Evolutionary conservation across 345 rosid species (phyloP).

Genomic region (Populus alba): DNA sequence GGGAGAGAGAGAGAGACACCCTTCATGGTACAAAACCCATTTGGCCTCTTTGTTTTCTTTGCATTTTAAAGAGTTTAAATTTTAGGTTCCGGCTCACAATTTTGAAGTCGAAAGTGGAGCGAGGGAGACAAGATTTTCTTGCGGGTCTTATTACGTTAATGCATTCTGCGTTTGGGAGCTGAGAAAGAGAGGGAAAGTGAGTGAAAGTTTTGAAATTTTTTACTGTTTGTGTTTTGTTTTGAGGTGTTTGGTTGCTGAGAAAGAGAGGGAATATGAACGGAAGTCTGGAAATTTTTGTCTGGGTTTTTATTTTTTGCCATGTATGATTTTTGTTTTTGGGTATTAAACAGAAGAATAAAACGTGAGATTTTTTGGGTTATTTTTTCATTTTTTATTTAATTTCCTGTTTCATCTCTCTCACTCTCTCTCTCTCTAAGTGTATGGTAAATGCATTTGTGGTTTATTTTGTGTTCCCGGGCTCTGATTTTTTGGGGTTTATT

Average conservation of each 20-base stretch:
- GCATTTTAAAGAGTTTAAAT: too few relatives aligned
- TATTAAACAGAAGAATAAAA: not conserved
- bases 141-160: too few relatives aligned
- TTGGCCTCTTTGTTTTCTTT: not conserved
- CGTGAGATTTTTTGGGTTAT: not conserved
- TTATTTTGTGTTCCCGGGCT: not conserved
- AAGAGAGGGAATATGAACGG: not conserved
- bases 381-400: not conserved
- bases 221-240: constrained; percentile 1
- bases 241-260: constrained; percentile 2
- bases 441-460: not conserved
- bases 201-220: too few relatives aligned
- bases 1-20: not conserved
- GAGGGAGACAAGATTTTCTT: too few relatives aligned
- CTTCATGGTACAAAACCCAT: not conserved
- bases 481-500: not conserved
- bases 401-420: not conserved
- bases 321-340: not conserved
- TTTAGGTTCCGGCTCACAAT: too few relatives aligned
- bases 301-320: not conserved
- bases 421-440: not conserved
- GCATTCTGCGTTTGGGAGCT: too few relatives aligned
- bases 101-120: too few relatives aligned
- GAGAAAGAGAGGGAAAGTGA: not conserved
- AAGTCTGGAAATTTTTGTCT: not conserved